Base-by-base conservation (phyloP, 768 basidiomycete species). In the Termitomyces sp. region DNA sequence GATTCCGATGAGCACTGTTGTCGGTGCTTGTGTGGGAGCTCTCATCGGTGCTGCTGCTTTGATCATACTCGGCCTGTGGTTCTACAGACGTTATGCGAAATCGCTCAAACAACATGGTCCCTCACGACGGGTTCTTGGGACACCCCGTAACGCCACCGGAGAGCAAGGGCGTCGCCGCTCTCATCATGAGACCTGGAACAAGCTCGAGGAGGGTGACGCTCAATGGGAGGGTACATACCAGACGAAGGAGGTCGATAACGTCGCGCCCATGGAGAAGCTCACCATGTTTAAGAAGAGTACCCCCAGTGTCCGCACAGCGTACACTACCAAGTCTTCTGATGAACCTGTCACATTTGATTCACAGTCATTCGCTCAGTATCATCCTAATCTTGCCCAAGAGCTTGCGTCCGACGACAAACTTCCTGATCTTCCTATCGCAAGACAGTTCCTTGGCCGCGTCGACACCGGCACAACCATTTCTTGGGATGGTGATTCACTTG, bases 231-330 rank as follows among this genome's bases (percentile, higher is more conserved):
- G 72, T n/a, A 72, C 65, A 56, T 70, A 71, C 58, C 71, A 76
- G 55, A 73, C 75, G 56, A 76, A 74, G 60, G 77, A 81, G 59
- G 69, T 71, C 12, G 76, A 72, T 42, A 69, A 71, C 46, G 72
- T 80, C 7, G 76, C 74, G 2, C 76, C 83, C 31, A 81, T 83
- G 78, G 80, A 83, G 66, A 82, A 80, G 63, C 78, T 86, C 55
- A 84, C 78, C 37, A 84, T 86, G 83, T 86, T 88, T 74, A 82
- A 85, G 70, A 84, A 82, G 64, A 76, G 81, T 16, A 57, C 48
- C 0, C 78, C 78, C 5, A 86, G 84, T 65, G 71, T 80, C 39
- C 73, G 77, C 43, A 84, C 85, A 16, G 77, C 71, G 8, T 80
- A 79, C 58, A 80, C 80, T 46, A 70, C 74, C 64, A 76, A 77